Conservation (phyloP, 2,329 filamentous ascomycete genomes). For the Venturiaceae sp. region DNA sequence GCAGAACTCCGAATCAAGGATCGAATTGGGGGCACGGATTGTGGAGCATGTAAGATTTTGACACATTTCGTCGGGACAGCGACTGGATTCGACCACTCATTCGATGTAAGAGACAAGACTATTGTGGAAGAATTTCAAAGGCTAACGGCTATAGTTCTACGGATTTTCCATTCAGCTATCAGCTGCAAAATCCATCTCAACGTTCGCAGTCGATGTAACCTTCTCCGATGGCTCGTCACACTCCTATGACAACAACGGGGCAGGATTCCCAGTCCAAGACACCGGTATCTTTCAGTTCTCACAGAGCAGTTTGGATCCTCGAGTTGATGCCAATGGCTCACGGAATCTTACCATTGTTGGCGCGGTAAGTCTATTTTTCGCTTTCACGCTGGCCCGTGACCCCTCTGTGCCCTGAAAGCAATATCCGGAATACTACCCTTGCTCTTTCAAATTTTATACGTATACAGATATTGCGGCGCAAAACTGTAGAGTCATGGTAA, state of each 20-base stretch:
- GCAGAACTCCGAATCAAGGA: constrained; percentile 42
- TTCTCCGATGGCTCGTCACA: constrained; percentile 36
- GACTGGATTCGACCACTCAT: constrained; percentile 51
- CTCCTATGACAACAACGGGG: constrained; percentile 48
- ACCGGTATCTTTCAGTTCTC: constrained; percentile 44
- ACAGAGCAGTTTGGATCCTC: no score
- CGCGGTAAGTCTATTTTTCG: not conserved
- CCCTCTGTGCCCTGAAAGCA: no score
- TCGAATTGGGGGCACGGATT: constrained; percentile 38
- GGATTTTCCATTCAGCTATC: constrained; percentile 36
- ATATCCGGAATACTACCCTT: no score
- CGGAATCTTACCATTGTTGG: not conserved
- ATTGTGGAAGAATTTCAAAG: not conserved
- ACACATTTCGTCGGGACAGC: constrained; percentile 38
- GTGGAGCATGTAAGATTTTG: constrained; percentile 38
- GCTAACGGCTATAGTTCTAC: constrained; percentile 16
- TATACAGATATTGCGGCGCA: no score
- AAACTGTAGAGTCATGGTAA: no score
- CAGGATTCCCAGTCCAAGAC: constrained; percentile 45
- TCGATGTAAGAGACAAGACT: constrained; percentile 33
- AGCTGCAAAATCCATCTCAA: constrained; percentile 49
- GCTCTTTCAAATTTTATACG: no score
- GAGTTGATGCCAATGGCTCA: not conserved
- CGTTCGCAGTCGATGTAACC: constrained; percentile 46
- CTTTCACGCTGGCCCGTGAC: no score